A percentile compares a stretch with the other conserved stretches of the same genome.
phyloP scores from a whole-genome alignment of 2,329 filamentous ascomycete genomes.

The Emericellopsis atlantica region DNA sequence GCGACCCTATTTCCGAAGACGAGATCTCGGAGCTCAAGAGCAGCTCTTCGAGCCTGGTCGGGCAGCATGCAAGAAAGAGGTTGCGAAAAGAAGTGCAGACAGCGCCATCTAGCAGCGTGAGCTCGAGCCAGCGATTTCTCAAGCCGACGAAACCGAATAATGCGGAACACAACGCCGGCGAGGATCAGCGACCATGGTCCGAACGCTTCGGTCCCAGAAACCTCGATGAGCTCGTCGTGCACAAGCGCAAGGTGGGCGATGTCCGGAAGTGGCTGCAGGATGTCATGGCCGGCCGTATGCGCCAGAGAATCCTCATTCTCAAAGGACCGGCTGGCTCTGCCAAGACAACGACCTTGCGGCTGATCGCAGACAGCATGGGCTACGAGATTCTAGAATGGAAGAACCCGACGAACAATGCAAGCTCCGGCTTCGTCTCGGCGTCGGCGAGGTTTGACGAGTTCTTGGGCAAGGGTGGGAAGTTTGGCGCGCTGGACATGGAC shows the following conservation, averaged over 20 bases:
- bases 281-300: constrained; percentile 51
- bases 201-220: constrained; percentile 67
- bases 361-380: constrained; percentile 66
- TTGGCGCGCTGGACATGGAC: constrained; percentile 52
- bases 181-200: constrained; percentile 69
- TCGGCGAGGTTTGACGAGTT: constrained; percentile 88
- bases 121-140: constrained; percentile 38
- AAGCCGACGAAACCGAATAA: constrained; percentile 23
- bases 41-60: constrained; percentile 39
- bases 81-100: constrained; percentile 22
- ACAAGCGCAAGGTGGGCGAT: constrained; percentile 87
- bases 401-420: constrained; percentile 56
- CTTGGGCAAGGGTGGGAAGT: constrained; percentile 67
- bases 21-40: constrained; percentile 38
- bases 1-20: constrained; percentile 48
- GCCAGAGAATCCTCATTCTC: constrained; percentile 67
- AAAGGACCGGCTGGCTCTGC: constrained; percentile 86
- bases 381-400: constrained; percentile 81
- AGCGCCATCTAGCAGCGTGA: constrained; percentile 8
- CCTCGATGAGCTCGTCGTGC: constrained; percentile 78
- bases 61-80: constrained; percentile 42
- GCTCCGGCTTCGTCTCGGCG: constrained; percentile 53
- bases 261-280: constrained; percentile 73
- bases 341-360: constrained; percentile 76
- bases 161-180: constrained; percentile 16